Percentiles rank a stretch among this genome's conserved stretches.
These are phyloP conservation scores for Pythium sp. DNA, from an alignment of 352 stramenopile species.

Conservation along the genomic window DNA sequence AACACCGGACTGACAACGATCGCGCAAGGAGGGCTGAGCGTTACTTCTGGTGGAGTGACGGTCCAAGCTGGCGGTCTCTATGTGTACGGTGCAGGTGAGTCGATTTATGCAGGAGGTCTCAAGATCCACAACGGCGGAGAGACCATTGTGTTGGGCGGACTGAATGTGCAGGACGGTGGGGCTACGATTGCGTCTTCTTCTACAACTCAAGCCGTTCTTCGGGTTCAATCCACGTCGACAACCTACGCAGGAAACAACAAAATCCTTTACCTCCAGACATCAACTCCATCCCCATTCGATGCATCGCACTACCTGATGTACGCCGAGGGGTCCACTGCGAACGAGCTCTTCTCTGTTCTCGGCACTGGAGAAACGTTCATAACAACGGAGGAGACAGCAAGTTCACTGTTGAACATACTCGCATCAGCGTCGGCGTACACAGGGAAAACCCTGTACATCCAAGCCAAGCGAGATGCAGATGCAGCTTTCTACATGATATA, in stretches of 20 bases:
- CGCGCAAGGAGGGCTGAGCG: constrained; percentile 34
- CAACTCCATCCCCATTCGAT: neutral
- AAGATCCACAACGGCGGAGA: constrained; percentile 31
- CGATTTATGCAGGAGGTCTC: constrained; percentile 41
- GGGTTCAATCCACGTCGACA: neutral
- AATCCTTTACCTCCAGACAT: constrained; percentile 19
- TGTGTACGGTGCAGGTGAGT: constrained; percentile 29
- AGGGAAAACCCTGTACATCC: neutral
- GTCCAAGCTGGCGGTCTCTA: constrained; percentile 19
- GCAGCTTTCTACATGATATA: neutral
- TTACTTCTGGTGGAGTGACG: constrained; percentile 31
- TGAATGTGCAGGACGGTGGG: constrained; percentile 37
- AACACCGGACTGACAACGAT: constrained; percentile 52
- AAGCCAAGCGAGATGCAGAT: neutral
- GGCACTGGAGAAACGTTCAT: neutral
- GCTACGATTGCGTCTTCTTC: constrained; percentile 23
- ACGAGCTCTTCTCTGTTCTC: constrained; percentile 2
- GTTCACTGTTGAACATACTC: neutral
- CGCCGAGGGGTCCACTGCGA: neutral
- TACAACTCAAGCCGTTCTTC: constrained; percentile 20
- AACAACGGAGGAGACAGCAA: neutral
- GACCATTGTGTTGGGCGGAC: constrained; percentile 31
- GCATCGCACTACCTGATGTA: neutral
- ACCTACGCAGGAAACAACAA: neutral
- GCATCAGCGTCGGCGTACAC: neutral